Base-by-base conservation (phyloP, 2,329 filamentous ascomycete genomes). In the Cladosporium sphaerospermum region DNA sequence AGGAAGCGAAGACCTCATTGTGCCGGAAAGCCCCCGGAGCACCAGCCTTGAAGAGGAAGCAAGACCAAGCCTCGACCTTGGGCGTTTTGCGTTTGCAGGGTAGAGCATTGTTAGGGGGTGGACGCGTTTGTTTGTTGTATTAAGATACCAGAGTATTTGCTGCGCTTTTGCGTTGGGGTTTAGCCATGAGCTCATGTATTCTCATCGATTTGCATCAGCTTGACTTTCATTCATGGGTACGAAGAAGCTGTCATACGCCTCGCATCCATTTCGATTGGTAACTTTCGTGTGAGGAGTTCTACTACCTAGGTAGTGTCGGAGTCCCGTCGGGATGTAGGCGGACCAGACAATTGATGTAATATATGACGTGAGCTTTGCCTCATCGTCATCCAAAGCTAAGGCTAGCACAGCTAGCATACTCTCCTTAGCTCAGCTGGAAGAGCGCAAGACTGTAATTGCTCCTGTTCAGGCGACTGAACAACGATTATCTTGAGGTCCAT, bases 1-100 rank as follows among this genome's bases (percentile, higher is more conserved):
- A 54, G 74, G 75, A 10, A 77, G 74, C 55, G 75, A 77, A 56
- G 74, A 77, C 46, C 54, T 75, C 14, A 59, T 77, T 11, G 66
- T 76, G 0, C 73, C 72, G 0, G 69, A 75, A 41, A 77, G 74
- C 58, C 66, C 66, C 14, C 34, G 31, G 6, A 53, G 50, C 43
- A 51, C 44, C 33, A 37, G 40, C 40, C n/a, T 14, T 10, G 47
- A 50, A 18, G 40, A 23, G 7, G 48, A 51, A 14, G 28, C n/a
- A 16, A 39, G 36, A 14, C 9, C 32, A 1, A 37, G 32, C 4
- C 41, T 51, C 7, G 18, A 51, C 16, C 40, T 51, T 16, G 48
- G 40, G 9, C 32, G 48, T 13, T 51, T 51, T 37, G 48, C 40
- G 36, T 51, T 44, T 44, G 41, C 33, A 23, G 48, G 48, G 8